These are phyloP conservation scores for Breynia disticha DNA, from an alignment of 441 rosid species.

Conservation along the genomic window DNA sequence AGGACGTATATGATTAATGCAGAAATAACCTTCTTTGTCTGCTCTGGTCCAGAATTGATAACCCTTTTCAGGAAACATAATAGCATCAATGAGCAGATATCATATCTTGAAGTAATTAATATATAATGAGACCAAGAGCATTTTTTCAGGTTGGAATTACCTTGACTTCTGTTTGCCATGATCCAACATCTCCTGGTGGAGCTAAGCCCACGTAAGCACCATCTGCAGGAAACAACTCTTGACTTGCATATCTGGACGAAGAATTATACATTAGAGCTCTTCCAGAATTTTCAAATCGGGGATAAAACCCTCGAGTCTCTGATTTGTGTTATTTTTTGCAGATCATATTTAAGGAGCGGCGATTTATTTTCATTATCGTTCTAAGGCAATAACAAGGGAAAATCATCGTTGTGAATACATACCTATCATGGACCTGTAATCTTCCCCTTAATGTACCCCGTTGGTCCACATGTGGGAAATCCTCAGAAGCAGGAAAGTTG, in stretches of 20 bases:
- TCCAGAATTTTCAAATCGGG: no score
- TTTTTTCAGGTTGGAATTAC: constrained; percentile 6
- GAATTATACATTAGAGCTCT: not conserved
- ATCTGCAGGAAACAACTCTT: constrained; percentile 10
- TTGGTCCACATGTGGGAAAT: constrained; percentile 35
- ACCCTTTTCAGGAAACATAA: constrained; percentile 13
- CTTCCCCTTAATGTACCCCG: constrained; percentile 60
- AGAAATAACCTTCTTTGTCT: constrained; percentile 37
- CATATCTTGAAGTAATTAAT: not conserved
- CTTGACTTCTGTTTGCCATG: constrained; percentile 36
- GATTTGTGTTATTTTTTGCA: no score
- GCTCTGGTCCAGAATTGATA: constrained; percentile 64
- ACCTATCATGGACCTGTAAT: constrained; percentile 56
- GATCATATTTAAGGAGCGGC: no score
- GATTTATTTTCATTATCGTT: no score
- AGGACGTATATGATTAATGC: constrained; percentile 22
- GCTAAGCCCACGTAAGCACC: constrained; percentile 32
- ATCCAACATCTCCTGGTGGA: constrained; percentile 31
- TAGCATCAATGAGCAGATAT: not conserved
- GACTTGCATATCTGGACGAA: constrained; percentile 16
- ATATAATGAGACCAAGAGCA: not conserved
- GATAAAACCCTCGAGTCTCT: no score
- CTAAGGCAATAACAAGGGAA: no score
- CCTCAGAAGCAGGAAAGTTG: constrained; percentile 49
- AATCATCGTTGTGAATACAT: not conserved